phyloP scores from a whole-genome alignment of 768 basidiomycete species.

The Psilocybe cyanescens region DNA sequence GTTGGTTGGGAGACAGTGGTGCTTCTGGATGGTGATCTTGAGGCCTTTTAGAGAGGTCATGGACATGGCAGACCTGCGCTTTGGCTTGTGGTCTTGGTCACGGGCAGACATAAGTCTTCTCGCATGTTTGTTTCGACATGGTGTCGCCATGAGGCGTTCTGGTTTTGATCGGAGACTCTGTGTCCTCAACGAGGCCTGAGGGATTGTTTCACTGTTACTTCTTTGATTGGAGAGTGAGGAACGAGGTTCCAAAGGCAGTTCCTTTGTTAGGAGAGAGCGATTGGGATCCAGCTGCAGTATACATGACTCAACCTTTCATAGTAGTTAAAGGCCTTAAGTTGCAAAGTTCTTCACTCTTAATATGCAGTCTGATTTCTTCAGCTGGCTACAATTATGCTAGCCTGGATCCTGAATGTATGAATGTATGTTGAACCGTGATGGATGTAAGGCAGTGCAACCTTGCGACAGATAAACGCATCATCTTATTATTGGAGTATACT shows the following conservation, averaged over 20 bases:
- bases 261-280: not conserved
- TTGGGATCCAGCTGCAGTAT: too few relatives aligned
- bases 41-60: slow-evolving; percentile 2
- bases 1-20: not conserved
- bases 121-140: slow-evolving; percentile 11
- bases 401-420: too few relatives aligned
- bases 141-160: slow-evolving; percentile 9
- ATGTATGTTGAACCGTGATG: too few relatives aligned
- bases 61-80: not conserved
- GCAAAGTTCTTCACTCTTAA: too few relatives aligned
- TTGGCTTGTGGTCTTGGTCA: not conserved
- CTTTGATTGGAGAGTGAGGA: not conserved
- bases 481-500: too few relatives aligned
- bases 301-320: too few relatives aligned
- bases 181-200: slow-evolving; percentile 8
- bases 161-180: not conserved
- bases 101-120: not conserved
- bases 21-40: not conserved
- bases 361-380: too few relatives aligned
- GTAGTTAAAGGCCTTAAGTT: too few relatives aligned
- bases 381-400: too few relatives aligned
- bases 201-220: not conserved
- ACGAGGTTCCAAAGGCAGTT: not conserved
- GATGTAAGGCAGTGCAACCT: too few relatives aligned
- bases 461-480: too few relatives aligned